Evolutionary conservation across 2,329 filamentous ascomycete genomes (phyloP).

Genomic region (Coniochaeta hoffmannii): DNA sequence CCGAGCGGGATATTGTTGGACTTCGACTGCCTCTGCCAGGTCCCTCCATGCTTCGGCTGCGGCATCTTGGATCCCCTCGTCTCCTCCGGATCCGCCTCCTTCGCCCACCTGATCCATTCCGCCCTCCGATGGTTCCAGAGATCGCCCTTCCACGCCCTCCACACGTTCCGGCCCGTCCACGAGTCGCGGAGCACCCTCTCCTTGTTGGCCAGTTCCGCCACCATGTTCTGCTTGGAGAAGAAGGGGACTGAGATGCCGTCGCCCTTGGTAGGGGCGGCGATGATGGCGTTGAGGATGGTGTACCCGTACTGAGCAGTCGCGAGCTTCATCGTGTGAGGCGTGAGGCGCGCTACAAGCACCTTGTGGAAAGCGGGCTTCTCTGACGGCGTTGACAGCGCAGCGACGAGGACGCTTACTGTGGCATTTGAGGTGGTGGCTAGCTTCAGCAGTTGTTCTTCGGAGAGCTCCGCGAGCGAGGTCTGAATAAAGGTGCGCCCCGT

Average conservation of each 20-base stretch:
- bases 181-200: conserved; percentile 43
- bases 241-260: conserved; percentile 43
- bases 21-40: conserved; percentile 6
- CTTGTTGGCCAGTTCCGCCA: conserved; percentile 37
- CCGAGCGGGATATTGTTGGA: neutral
- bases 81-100: conserved; percentile 36
- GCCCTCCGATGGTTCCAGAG: conserved; percentile 43
- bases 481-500: conserved; percentile 64
- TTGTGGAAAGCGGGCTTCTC: conserved; percentile 49
- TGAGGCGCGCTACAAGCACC: conserved; percentile 38
- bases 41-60: conserved; percentile 10
- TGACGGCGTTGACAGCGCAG: conserved; percentile 39
- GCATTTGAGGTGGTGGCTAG: conserved; percentile 53
- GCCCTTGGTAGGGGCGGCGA: conserved; percentile 41
- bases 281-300: conserved; percentile 41
- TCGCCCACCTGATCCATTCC: conserved; percentile 52
- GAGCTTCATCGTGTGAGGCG: conserved; percentile 36
- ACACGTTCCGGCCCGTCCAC: conserved; percentile 48
- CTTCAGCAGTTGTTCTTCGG: conserved; percentile 46
- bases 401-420: conserved; percentile 41
- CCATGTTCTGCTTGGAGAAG: conserved; percentile 50
- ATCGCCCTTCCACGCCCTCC: conserved; percentile 52
- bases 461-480: conserved; percentile 57
- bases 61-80: conserved; percentile 26
- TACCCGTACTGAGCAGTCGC: conserved; percentile 44